phyloP scores from a whole-genome alignment of 257 asterid genomes.

The Scutellaria galericulata region DNA sequence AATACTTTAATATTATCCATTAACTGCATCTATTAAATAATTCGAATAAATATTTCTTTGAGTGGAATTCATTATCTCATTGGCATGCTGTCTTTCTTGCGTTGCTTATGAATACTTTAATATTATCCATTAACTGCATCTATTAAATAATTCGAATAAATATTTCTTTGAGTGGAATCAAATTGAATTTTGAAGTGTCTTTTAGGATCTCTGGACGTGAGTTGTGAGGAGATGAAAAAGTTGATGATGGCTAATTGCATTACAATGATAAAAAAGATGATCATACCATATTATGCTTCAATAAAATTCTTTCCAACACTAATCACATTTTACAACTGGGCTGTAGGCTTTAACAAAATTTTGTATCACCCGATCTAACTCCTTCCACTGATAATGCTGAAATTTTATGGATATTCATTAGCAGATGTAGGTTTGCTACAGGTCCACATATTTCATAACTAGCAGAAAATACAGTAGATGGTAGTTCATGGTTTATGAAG shows the following conservation, averaged over 20 bases:
- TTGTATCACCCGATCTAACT: constrained; percentile 14
- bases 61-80: constrained; percentile 16
- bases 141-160: background rate
- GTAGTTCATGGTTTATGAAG: constrained; percentile 17
- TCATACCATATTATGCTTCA: constrained; percentile 28
- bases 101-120: constrained; percentile 7
- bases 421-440: background rate
- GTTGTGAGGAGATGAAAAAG: constrained; percentile 16
- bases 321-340: constrained; percentile 8
- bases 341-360: background rate
- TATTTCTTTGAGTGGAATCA: background rate
- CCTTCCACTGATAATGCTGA: constrained; percentile 17
- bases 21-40: background rate
- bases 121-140: background rate
- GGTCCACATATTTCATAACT: constrained; percentile 22
- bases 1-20: constrained; percentile 9
- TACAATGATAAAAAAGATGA: constrained; percentile 1
- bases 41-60: background rate
- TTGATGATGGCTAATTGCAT: constrained; percentile 9
- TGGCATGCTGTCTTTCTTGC: background rate
- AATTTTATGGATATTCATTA: constrained; percentile 6
- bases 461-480: background rate
- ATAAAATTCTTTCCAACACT: constrained; percentile 8
- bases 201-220: constrained; percentile 19
- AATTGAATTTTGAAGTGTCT: constrained; percentile 25